A percentile compares a stretch with the other conserved stretches of the same genome.
phyloP scores from a whole-genome alignment of 2,329 filamentous ascomycete genomes.

The Plenodomus tracheiphilus region DNA sequence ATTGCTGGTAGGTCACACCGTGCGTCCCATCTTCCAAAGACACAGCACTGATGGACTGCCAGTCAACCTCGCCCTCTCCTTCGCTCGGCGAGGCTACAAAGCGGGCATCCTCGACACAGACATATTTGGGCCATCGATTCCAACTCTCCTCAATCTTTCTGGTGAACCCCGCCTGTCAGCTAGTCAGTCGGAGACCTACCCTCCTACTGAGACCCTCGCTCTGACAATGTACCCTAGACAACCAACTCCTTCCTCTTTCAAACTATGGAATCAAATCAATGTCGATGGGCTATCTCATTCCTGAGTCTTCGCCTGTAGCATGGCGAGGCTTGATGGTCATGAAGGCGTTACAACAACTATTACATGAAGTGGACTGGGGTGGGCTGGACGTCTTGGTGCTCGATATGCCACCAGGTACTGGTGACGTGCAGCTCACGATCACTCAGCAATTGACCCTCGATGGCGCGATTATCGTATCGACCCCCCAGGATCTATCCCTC shows the following conservation, averaged over 20 bases:
- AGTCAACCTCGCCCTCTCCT: constrained; percentile 82
- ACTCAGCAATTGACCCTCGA: constrained; percentile 91
- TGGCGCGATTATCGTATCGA: constrained; percentile 85
- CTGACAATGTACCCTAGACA: constrained; percentile 55
- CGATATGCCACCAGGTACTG: constrained; percentile 91
- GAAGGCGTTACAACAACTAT: constrained; percentile 92
- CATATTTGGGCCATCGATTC: constrained; percentile 94
- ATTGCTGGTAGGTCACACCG: constrained; percentile 80
- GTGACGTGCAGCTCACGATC: constrained; percentile 95
- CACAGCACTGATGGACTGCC: constrained; percentile 4
- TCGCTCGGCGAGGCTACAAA: constrained; percentile 78
- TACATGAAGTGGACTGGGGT: constrained; percentile 95
- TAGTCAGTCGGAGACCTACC: constrained; percentile 55
- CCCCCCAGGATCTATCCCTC: constrained; percentile 88
- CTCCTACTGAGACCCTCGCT: background rate
- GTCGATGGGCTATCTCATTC: constrained; percentile 95
- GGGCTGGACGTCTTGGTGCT: constrained; percentile 85
- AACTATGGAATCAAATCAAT: constrained; percentile 98
- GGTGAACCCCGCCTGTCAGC: constrained; percentile 76
- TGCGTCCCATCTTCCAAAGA: constrained; percentile 12
- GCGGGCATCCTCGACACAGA: constrained; percentile 92
- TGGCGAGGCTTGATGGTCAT: constrained; percentile 98
- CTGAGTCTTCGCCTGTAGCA: constrained; percentile 78
- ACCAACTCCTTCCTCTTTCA: constrained; percentile 81
- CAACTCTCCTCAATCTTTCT: constrained; percentile 81